Evolutionary conservation across 495 filamentous ascomycete species (phyloP), one percentile per base, ranked within the genome.

Genomic region (Pseudomonodictys pantanalensis): DNA sequence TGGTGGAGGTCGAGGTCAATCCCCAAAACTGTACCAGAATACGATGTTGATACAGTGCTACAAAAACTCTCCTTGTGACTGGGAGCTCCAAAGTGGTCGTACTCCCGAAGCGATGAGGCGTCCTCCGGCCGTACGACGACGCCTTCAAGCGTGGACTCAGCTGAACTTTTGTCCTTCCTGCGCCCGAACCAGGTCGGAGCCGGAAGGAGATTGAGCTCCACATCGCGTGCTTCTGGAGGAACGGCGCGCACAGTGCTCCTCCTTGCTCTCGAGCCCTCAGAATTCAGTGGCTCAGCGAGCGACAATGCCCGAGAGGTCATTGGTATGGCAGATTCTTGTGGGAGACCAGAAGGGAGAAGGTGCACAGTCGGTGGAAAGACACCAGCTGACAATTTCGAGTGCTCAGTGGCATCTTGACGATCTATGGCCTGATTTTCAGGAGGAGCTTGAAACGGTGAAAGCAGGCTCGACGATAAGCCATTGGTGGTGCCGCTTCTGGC

Each of bases 1-100:
- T 42, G 54, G 24, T 64, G 55, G 11, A 56, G 47, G 41, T 66
- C 63, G 26, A 66, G 58, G 30, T 66, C 57, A 29, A 61, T 22
- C 10, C 63, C 57, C 5, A 66, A 35, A 6, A 61, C 44, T 6
- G 63, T 48, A 10, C 52, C 42, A 20, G 63, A 66, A 42, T 62
- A 60, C 5, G 23, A 46, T 11, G 63, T 58, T 32, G 57, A 52
- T 6, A 35, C 3, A 3, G 38, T 53, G 56, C 49, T 63, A 42
- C 54, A 49, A 10, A 66, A 35, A 30, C 65, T 68, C 12, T 23
- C 38, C 15, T 41, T 41, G 15, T 18, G 38, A 41, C 38, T 56
- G 9, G 46, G 29, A 17, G 54, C 43, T 5, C 56, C 15, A 29
- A 25, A 39, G 22, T 43, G 41, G 46, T 64, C 56, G 23, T 56